Percentiles rank a stretch among this genome's conserved stretches.
These are phyloP conservation scores for Starmerella bombi DNA, from an alignment of 805 yeast genomes.

Conservation along the genomic window DNA sequence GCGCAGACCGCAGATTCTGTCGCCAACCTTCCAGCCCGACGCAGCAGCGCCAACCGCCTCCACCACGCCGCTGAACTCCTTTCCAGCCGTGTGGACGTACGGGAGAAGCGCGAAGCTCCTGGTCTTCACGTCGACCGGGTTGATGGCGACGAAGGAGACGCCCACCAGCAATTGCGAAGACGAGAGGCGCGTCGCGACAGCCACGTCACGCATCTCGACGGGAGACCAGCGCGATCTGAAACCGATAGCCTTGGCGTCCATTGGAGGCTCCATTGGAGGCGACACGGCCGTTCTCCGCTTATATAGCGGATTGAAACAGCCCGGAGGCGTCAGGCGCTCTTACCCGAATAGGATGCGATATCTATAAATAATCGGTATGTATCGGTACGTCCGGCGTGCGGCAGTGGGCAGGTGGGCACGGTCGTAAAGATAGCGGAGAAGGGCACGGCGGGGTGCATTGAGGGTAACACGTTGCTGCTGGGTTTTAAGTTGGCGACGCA, in stretches of 20 bases:
- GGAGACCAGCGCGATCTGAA: constrained; percentile 13
- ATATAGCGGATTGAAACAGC: no score
- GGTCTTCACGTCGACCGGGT: constrained; percentile 53
- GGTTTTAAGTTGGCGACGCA: no score
- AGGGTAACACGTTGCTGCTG: no score
- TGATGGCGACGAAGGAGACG: constrained; percentile 44
- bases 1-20: constrained; percentile 46
- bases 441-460: no score
- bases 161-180: constrained; percentile 41
- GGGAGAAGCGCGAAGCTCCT: constrained; percentile 9
- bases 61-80: constrained; percentile 54
- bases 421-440: no score
- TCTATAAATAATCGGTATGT: no score
- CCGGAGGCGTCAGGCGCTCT: no score
- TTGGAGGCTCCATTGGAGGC: no score
- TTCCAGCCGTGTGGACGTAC: constrained; percentile 34
- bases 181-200: constrained; percentile 36
- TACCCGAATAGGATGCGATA: no score
- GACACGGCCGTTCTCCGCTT: no score
- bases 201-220: constrained; percentile 5
- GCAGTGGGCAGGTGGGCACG: no score
- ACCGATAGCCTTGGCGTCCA: constrained; percentile 7
- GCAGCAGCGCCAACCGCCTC: constrained; percentile 41
- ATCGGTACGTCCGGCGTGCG: no score
- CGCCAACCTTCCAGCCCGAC: constrained; percentile 38